A percentile compares a stretch with the other conserved stretches of the same genome.
These are phyloP conservation scores for Rhizopogon vulgaris DNA, from an alignment of 768 basidiomycete genomes.

Conservation along the genomic window DNA sequence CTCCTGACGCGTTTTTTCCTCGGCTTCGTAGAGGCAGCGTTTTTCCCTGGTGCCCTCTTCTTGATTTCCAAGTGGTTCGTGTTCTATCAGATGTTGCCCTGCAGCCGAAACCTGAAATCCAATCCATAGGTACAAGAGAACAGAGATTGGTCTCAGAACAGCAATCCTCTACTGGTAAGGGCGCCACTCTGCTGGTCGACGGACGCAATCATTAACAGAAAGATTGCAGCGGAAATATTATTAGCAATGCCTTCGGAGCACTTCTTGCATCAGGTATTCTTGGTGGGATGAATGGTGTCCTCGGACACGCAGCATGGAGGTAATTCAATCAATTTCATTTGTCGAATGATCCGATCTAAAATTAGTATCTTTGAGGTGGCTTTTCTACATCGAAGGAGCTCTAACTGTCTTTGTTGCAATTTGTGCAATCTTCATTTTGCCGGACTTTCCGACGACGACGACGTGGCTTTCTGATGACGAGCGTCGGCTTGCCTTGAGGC, in stretches of 20 bases:
- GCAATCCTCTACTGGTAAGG: slow-evolving; percentile 38
- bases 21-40: slow-evolving; percentile 47
- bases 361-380: slow-evolving; percentile 30
- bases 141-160: slow-evolving; percentile 38
- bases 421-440: slow-evolving; percentile 39
- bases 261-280: slow-evolving; percentile 44
- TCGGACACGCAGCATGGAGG: slow-evolving; percentile 49
- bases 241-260: slow-evolving; percentile 51
- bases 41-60: slow-evolving; percentile 40
- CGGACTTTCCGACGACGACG: slow-evolving; percentile 39
- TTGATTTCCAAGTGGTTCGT: slow-evolving; percentile 27
- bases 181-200: background rate
- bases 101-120: slow-evolving; percentile 14
- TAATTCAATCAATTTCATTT: slow-evolving; percentile 16
- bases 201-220: background rate
- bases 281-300: slow-evolving; percentile 39
- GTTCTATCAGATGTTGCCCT: slow-evolving; percentile 20
- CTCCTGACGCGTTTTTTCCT: slow-evolving; percentile 46
- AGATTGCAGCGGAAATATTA: slow-evolving; percentile 32
- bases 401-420: slow-evolving; percentile 41
- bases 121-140: slow-evolving; percentile 34
- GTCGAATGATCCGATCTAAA: slow-evolving; percentile 3
- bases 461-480: slow-evolving; percentile 32
- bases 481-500: slow-evolving; percentile 42
- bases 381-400: slow-evolving; percentile 43